These are phyloP conservation scores for Suillus clintonianus DNA, from an alignment of 768 basidiomycete species.

Conservation along the genomic window DNA sequence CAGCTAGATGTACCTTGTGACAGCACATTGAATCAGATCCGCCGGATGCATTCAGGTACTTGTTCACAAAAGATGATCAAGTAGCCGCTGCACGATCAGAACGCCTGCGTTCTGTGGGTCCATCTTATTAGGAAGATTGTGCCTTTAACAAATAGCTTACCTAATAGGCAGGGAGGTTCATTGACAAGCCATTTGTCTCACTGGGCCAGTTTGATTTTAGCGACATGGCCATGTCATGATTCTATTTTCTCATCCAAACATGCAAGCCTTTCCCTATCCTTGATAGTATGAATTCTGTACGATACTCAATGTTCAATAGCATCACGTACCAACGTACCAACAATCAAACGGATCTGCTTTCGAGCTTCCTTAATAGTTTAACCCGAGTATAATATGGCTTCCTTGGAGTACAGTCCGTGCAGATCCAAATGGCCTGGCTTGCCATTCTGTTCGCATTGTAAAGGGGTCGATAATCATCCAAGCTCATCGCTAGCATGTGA, in stretches of 20 bases:
- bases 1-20: background rate
- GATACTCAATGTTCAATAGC: background rate
- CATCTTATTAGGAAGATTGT: slow-evolving; percentile 66
- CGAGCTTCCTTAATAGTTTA: slow-evolving; percentile 67
- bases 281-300: background rate
- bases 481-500: background rate
- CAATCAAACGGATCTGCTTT: slow-evolving; percentile 69
- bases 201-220: slow-evolving; percentile 86
- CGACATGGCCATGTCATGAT: slow-evolving; percentile 46
- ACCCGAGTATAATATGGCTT: slow-evolving; percentile 81
- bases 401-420: slow-evolving; percentile 92
- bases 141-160: slow-evolving; percentile 39
- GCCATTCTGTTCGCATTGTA: slow-evolving; percentile 49
- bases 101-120: slow-evolving; percentile 83
- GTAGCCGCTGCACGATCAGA: slow-evolving; percentile 55
- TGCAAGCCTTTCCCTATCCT: slow-evolving; percentile 68
- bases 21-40: background rate
- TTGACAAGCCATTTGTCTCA: slow-evolving; percentile 67
- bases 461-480: background rate
- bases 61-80: background rate
- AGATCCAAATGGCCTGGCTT: slow-evolving; percentile 79
- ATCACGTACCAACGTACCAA: slow-evolving; percentile 72
- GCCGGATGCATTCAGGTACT: background rate
- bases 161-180: background rate
- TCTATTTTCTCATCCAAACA: slow-evolving; percentile 42